Percentiles rank a stretch among this genome's conserved stretches.
Conservation (phyloP, 805 yeast genomes). For the Groenewaldozyma salmanticensis region DNA sequence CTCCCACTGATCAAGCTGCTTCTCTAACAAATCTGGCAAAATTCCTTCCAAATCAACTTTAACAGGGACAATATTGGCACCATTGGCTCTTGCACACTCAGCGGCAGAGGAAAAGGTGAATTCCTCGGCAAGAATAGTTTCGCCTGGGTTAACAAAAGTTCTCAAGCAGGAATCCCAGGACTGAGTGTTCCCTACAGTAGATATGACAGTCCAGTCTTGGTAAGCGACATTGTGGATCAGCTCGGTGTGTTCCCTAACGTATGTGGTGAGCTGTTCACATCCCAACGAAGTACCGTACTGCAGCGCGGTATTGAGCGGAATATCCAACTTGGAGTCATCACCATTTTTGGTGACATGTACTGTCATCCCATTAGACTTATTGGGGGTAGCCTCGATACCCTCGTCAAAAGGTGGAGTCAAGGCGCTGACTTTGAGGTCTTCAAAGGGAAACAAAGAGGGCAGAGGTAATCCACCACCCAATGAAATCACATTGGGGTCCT, state of each 20-base stretch:
- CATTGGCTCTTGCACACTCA: slow-evolving; percentile 70
- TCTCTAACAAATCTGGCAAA: slow-evolving; percentile 58
- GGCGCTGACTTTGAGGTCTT: slow-evolving; percentile 55
- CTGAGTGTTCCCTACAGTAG: slow-evolving; percentile 83
- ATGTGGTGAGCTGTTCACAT: slow-evolving; percentile 55
- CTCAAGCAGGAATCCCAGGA: slow-evolving; percentile 78
- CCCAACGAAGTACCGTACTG: slow-evolving; percentile 90
- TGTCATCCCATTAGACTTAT: slow-evolving; percentile 20
- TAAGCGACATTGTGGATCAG: slow-evolving; percentile 39
- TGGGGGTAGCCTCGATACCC: slow-evolving; percentile 40
- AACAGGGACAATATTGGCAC: slow-evolving; percentile 59
- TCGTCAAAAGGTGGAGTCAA: slow-evolving; percentile 63
- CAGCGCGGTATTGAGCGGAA: slow-evolving; percentile 74
- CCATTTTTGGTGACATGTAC: slow-evolving; percentile 33
- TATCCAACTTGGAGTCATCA: slow-evolving; percentile 28
- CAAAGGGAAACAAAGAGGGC: slow-evolving; percentile 88
- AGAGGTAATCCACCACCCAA: slow-evolving; percentile 95
- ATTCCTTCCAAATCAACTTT: slow-evolving; percentile 74
- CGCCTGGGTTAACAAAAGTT: slow-evolving; percentile 69
- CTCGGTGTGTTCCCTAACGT: slow-evolving; percentile 58
- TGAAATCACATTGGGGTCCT: slow-evolving; percentile 68
- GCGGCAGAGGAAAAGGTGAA: slow-evolving; percentile 75
- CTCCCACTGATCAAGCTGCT: slow-evolving; percentile 58
- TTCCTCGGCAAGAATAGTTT: slow-evolving; percentile 74
- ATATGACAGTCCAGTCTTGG: slow-evolving; percentile 61